Conservation (phyloP, 164 flowering plant species). For the Sedum album region DNA sequence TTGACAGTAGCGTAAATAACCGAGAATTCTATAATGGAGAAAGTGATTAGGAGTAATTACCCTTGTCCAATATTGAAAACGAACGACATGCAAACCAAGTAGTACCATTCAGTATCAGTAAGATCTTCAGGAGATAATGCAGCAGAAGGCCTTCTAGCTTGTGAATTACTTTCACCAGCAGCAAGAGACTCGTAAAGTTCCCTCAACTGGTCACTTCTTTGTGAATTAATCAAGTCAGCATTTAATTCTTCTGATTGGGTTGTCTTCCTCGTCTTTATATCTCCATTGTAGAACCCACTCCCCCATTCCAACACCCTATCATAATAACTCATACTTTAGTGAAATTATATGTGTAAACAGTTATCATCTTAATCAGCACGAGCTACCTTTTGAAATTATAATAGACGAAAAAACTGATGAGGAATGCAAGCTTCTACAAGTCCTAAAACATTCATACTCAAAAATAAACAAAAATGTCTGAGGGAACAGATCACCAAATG, state of each 20-base stretch:
- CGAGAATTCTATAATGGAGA: neutral
- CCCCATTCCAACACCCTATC: slow-evolving; percentile 73
- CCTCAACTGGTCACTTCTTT: slow-evolving; percentile 77
- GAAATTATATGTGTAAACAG: neutral
- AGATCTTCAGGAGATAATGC: slow-evolving; percentile 96
- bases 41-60: slow-evolving; percentile 24
- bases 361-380: neutral
- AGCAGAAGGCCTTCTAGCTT: slow-evolving; percentile 62
- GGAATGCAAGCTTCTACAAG: neutral
- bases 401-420: neutral
- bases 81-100: slow-evolving; percentile 93
- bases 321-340: neutral
- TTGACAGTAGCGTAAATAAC: neutral
- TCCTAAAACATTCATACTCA: neutral
- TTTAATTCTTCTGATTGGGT: slow-evolving; percentile 49
- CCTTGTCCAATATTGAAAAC: slow-evolving; percentile 62
- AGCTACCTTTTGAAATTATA: no score
- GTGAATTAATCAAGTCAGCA: slow-evolving; percentile 50
- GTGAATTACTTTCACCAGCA: slow-evolving; percentile 48
- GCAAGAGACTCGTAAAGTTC: slow-evolving; percentile 74
- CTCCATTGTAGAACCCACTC: slow-evolving; percentile 93
- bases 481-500: neutral
- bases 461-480: neutral
- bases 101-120: slow-evolving; percentile 80
- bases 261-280: slow-evolving; percentile 90